Evolutionary conservation across 2,329 filamentous ascomycete genomes (phyloP).

Genomic region (Colletotrichum caudatum): DNA sequence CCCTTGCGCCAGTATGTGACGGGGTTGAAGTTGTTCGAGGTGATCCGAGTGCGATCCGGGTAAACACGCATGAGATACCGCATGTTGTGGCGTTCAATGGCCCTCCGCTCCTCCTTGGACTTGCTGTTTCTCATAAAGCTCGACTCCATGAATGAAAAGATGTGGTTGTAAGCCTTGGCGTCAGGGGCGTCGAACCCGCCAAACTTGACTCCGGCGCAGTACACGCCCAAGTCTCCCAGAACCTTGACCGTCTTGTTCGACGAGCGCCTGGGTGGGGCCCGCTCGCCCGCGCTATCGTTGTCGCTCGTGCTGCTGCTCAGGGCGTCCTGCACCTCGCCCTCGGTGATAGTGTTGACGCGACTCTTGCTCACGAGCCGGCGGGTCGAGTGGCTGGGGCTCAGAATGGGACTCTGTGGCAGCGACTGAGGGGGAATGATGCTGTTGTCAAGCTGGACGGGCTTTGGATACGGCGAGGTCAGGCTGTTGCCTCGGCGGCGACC

Average conservation of each 20-base stretch:
- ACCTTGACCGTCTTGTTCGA: conserved; percentile 88
- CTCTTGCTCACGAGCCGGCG: conserved; percentile 62
- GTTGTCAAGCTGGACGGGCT: conserved; percentile 71
- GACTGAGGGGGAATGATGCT: conserved; percentile 63
- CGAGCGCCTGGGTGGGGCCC: conserved; percentile 66
- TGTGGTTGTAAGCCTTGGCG: conserved; percentile 90
- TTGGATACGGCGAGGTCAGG: conserved; percentile 80
- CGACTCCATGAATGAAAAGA: conserved; percentile 93
- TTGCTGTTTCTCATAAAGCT: conserved; percentile 86
- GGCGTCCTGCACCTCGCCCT: conserved; percentile 66
- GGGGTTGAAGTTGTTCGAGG: conserved; percentile 94
- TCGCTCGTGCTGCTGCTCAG: conserved; percentile 79
- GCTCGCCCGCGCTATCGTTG: conserved; percentile 77
- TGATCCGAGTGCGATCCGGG: conserved; percentile 82
- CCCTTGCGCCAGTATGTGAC: conserved; percentile 93
- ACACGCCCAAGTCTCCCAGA: conserved; percentile 87
- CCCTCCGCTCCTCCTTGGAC: conserved; percentile 78
- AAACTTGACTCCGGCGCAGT: conserved; percentile 82
- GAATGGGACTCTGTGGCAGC: conserved; percentile 66
- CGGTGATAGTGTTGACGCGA: conserved; percentile 69
- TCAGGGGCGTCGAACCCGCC: conserved; percentile 81
- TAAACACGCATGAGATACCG: conserved; percentile 94
- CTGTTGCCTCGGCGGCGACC: conserved; percentile 74
- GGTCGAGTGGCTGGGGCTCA: conserved; percentile 64
- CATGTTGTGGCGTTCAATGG: conserved; percentile 91